Evolutionary conservation across 2,329 filamentous ascomycete species (phyloP), one percentile per base, ranked within the genome.

Genomic region (Pseudopyrenochaeta lycopersici): DNA sequence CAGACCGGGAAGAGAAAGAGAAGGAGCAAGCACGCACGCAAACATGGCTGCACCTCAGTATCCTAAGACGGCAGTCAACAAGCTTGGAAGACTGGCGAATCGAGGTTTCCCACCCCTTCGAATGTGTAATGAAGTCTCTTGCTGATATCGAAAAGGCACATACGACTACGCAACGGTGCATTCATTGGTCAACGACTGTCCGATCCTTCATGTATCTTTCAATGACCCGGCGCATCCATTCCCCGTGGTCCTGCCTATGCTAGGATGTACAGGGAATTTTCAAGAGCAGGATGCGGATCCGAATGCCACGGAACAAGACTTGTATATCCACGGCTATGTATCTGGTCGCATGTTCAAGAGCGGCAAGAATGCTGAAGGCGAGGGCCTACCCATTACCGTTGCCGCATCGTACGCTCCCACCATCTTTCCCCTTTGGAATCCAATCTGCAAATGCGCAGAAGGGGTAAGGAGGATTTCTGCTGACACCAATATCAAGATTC

Each of bases 291-390:
- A 84, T 45, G 86, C 88, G 0, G 80, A 92, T 4, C 88, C 92
- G 52, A 83, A 89, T 20, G 53, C 45, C 57, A 49, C 49, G 1
- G 12, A 36, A 4, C 66, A 68, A 30, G 56, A 71, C 30, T 36
- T 76, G 5, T 76, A 76, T 45, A 60, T 76, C 30, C 73, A 76
- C 54, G 73, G 73, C 50, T 73, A 70, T 46, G 58, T 72, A 2
- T 66, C 67, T 5, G 62, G 88, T 1, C 88, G 92, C 7, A 81
- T 97, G 30, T 89, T 94, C 58, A 46, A 54, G 41, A 51, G 30
- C 6, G 51, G 52, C 10, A 63, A 65, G 36, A 43, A 39, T 11
- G 20, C 40, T 12, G 40, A 23, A 4, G 55, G 75, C 7, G 66
- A 80, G 20, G 70, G 70, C 1, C 23, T 74, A 1, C 67, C 70